Evolutionary conservation across 1,139 yeast genomes (phyloP), one percentile per base, ranked within the genome.

Genomic region (Lipomyces yarrowii): DNA sequence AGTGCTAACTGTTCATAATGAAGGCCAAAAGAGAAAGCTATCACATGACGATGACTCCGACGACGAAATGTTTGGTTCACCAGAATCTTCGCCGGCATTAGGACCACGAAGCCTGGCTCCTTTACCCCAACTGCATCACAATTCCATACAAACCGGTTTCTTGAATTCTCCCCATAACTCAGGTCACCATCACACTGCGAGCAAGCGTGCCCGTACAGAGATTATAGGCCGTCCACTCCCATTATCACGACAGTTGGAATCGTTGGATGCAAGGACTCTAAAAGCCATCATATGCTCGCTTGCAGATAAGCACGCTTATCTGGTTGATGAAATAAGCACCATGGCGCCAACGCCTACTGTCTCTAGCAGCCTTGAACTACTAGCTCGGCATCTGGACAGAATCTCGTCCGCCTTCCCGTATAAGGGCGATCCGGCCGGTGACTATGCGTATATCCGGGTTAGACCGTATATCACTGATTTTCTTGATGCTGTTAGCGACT

Each of bases 371-470:
- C 76, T 88, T 37, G 79, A 78, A 13, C 80, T 86, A 46, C 78
- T 91, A 63, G 77, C 79, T 52, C 75, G 75, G 13, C 86, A 88
- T 72, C 78, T 83, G 61, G 79, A 82, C 18, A 73, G 73, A 2
- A 84, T 90, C 37, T 74, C 79, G 46, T 76, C 77, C 26, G 83
- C 84, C 67, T 77, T 91, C 70, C 97, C 97, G 0, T 90, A 89
- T 76, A 87, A 88, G 71, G 91, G 91, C 69, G 91, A 89, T 72
- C 80, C 82, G 26, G 82, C 84, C 61, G 86, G 90, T 62, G 98
- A 93, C 76, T 94, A 94, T 75, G 88, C 97, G n/a, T 94, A 88
- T 77, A 81, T 91, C 67, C 83, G 98, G 67, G 89, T 93, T 64
- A 88, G 91, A 73, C 87, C 91, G 1, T 79, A 81, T 66, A 83